Conservation (phyloP, 768 basidiomycete species). For the Pleurotus citrinopileatus region DNA sequence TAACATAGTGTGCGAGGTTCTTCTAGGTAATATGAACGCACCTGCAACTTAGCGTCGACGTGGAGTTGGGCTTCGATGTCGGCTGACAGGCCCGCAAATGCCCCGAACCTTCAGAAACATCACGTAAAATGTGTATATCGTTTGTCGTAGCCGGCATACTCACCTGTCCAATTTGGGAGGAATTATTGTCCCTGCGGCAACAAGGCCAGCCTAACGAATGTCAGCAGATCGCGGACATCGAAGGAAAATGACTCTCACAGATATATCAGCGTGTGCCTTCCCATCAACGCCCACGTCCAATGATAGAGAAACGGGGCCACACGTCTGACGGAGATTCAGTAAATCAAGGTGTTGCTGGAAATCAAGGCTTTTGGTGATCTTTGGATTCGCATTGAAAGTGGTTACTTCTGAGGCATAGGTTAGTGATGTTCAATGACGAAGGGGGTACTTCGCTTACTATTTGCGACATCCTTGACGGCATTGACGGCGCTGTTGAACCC, state of each 20-base stretch:
- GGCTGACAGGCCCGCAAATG: conserved; percentile 1
- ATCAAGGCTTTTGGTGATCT: not conserved
- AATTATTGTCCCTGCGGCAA: not conserved
- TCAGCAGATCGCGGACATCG: not conserved
- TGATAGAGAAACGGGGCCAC: not conserved
- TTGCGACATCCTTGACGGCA: not conserved
- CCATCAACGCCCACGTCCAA: conserved; percentile 1
- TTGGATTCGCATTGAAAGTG: not conserved
- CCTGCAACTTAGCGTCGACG: not conserved
- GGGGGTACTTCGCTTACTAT: not conserved
- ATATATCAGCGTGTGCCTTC: conserved; percentile 1
- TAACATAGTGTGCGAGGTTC: not conserved
- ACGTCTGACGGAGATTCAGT: not conserved
- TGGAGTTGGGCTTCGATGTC: not conserved
- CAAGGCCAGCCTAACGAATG: not conserved
- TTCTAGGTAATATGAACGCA: not conserved
- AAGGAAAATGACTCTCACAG: not conserved
- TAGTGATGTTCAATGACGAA: not conserved
- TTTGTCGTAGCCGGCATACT: not conserved
- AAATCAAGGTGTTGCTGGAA: conserved; percentile 3
- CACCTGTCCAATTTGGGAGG: not conserved
- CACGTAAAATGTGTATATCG: not conserved
- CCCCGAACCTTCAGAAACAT: not conserved
- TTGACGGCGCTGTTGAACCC: not conserved
- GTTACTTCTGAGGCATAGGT: not conserved